These are phyloP conservation scores for Chionographis japonica DNA, from an alignment of 106 monocot genomes.

Conservation along the genomic window DNA sequence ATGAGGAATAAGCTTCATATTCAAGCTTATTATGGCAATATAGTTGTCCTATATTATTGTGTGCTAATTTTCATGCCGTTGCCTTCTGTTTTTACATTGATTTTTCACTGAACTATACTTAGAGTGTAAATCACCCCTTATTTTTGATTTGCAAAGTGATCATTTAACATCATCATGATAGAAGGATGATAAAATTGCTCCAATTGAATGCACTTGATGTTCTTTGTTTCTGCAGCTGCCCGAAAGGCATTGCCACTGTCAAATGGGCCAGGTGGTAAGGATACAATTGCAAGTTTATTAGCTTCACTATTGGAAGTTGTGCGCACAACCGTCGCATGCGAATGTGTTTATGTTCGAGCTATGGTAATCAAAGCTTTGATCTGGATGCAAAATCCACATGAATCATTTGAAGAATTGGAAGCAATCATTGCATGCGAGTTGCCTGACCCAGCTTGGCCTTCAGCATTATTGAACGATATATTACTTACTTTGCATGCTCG, in stretches of 20 bases:
- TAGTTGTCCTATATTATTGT: too few species aligned
- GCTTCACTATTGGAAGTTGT: conserved; percentile 99
- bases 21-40: too few species aligned
- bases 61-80: too few species aligned
- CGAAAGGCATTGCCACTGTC: conserved; percentile 46
- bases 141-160: too few species aligned
- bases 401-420: conserved; percentile 88
- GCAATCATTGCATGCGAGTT: conserved; percentile 92
- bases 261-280: conserved; percentile 58
- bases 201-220: too few species aligned
- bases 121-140: too few species aligned
- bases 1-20: too few species aligned
- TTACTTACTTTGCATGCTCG: conserved; percentile 95
- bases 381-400: conserved; percentile 98
- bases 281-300: conserved; percentile 86
- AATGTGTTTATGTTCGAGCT: conserved; percentile 96
- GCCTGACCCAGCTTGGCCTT: conserved; percentile 93
- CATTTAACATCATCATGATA: too few species aligned
- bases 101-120: too few species aligned
- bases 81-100: too few species aligned
- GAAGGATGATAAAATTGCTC: too few species aligned
- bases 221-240: conserved; percentile 33
- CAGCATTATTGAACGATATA: conserved; percentile 81
- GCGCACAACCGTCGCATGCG: conserved; percentile 96
- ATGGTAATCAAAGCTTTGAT: conserved; percentile 97